Base-by-base conservation (phyloP, 1,284 basidiomycete genomes). In the Baeospora myosura region DNA sequence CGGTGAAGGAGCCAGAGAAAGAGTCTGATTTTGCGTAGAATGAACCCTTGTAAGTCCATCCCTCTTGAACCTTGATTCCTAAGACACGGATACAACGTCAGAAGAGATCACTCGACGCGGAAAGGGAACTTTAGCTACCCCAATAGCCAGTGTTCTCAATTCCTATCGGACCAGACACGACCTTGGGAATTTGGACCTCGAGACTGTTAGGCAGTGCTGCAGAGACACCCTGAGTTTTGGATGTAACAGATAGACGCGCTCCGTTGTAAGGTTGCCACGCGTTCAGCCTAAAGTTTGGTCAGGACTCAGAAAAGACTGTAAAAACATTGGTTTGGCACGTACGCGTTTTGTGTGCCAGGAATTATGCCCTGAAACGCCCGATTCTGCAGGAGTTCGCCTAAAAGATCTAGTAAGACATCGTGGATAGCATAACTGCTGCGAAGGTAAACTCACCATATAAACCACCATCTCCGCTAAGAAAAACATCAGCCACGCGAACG, bases 1-100 rank as follows among this genome's bases (percentile, higher is more conserved):
- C 58, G 2, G 60, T 60, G 40, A 65, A 49, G 14, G 55, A 37
- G 3, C 60, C 61, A 2, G 44, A 53, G 46, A 61, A 64, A 4
- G 50, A 51, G 28, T 49, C 48, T 5, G 54, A 58, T 41, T 60
- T 63, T 33, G 56, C 59, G 38, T 59, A 66, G 42, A 65, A 63
- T 10, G 60, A 64, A 3, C 55, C 63, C 35, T 54, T 61, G 49
- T 65, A 66, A 1, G 55, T 61, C 60, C 63, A 63, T 5, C 52
- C 57, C 23, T 53, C 44, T 44, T 62, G 54, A 14, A 68, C 53
- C 38, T 66, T 65, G 46, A 68, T 62, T 16, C 63, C 61, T 63
- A 30, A 31, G 14, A n/a, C n/a, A n/a, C n/a, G n/a, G n/a, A n/a
- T n/a, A n/a, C n/a, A n/a, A n/a, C n/a, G n/a, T n/a, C n/a, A n/a